phyloP scores from a whole-genome alignment of 2,329 filamentous ascomycete genomes.

The Aspergillus costaricaensis region DNA sequence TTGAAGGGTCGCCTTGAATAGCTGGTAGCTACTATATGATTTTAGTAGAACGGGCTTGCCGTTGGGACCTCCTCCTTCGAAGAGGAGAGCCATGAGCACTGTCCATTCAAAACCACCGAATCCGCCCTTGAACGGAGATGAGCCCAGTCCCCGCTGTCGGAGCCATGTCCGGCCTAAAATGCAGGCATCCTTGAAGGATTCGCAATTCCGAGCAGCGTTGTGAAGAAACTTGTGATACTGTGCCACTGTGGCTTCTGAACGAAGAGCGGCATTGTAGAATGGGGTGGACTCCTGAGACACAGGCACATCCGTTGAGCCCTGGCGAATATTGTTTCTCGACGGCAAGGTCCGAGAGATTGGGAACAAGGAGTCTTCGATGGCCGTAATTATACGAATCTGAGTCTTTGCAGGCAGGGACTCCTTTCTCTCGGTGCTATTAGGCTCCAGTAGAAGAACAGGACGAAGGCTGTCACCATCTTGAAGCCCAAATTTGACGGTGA shows the following conservation, averaged over 20 bases:
- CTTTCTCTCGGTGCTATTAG: conserved; percentile 33
- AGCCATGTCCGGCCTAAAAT: conserved; percentile 87
- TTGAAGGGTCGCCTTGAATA: conserved; percentile 93
- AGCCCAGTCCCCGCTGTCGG: conserved; percentile 77
- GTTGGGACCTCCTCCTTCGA: conserved; percentile 74
- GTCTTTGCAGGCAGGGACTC: conserved; percentile 50
- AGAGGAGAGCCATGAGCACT: conserved; percentile 73
- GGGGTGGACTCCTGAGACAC: conserved; percentile 62
- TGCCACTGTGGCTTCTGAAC: conserved; percentile 72
- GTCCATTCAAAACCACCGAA: conserved; percentile 95
- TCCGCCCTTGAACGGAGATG: conserved; percentile 71
- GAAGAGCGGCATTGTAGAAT: conserved; percentile 85
- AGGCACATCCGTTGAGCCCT: conserved; percentile 45
- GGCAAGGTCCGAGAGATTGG: conserved; percentile 70
- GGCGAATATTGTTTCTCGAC: conserved; percentile 68
- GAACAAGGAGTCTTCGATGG: conserved; percentile 70
- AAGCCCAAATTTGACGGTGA: conserved; percentile 64
- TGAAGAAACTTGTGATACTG: conserved; percentile 76
- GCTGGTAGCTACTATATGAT: conserved; percentile 84
- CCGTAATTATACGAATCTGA: conserved; percentile 75
- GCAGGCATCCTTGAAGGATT: conserved; percentile 79
- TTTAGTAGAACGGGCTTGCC: conserved; percentile 72
- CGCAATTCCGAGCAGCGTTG: conserved; percentile 66
- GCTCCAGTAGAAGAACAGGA: conserved; percentile 61
- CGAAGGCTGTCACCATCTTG: conserved; percentile 75